Conservation (phyloP, 2,329 filamentous ascomycete genomes). For the Pseudogymnoascus sp. region DNA sequence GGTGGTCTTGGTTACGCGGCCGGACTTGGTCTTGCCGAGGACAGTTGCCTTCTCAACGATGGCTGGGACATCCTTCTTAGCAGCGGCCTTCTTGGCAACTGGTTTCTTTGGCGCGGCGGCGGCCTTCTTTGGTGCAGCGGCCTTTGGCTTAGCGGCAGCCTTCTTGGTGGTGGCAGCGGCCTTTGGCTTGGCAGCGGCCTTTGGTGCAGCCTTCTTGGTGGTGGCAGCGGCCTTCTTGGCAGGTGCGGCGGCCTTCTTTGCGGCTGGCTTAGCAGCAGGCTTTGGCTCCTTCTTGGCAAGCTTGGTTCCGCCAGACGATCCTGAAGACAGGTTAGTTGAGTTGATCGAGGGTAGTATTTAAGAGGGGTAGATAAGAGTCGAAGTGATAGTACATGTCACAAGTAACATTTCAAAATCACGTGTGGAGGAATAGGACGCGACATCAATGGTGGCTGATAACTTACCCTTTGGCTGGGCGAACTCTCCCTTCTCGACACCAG, state of each 20-base stretch:
- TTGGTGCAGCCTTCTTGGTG: constrained; percentile 26
- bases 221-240: constrained; percentile 25
- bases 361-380: neutral
- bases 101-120: constrained; percentile 31
- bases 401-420: neutral
- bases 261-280: constrained; percentile 28
- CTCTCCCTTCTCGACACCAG: constrained; percentile 58
- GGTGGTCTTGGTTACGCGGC: constrained; percentile 60
- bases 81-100: constrained; percentile 30
- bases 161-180: constrained; percentile 30
- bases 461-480: constrained; percentile 66
- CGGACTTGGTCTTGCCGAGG: constrained; percentile 63
- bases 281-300: constrained; percentile 56
- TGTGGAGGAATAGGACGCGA: neutral
- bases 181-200: constrained; percentile 30
- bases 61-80: constrained; percentile 46
- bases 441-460: constrained; percentile 24
- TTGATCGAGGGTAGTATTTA: neutral
- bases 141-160: constrained; percentile 36
- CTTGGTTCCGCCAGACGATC: constrained; percentile 63
- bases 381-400: neutral
- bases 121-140: constrained; percentile 31
- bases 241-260: constrained; percentile 15
- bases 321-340: constrained; percentile 33
- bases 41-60: constrained; percentile 55